phyloP scores from a whole-genome alignment of 2,329 filamentous ascomycete genomes.

The Coleophoma eucalyptorum region DNA sequence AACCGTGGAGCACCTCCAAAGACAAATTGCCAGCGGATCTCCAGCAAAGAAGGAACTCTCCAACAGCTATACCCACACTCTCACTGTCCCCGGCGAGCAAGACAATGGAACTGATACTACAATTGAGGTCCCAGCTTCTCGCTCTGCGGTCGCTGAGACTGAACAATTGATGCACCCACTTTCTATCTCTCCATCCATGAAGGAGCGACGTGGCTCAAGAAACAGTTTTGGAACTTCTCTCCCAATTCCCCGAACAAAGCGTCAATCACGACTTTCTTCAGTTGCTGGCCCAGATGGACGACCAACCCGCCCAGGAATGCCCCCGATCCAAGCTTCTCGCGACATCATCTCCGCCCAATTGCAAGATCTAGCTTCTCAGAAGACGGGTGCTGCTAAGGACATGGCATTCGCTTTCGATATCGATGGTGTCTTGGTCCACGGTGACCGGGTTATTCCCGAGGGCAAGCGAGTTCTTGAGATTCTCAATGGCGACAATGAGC shows the following conservation, averaged over 20 bases:
- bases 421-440: constrained; percentile 72
- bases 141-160: constrained; percentile 65
- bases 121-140: constrained; percentile 67
- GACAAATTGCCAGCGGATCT: constrained; percentile 17
- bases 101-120: constrained; percentile 36
- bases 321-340: constrained; percentile 54
- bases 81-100: constrained; percentile 40
- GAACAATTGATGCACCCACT: constrained; percentile 70
- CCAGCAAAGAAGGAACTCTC: constrained; percentile 6
- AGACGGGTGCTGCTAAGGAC: constrained; percentile 68
- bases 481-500: constrained; percentile 71
- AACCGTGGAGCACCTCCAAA: constrained; percentile 11
- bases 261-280: constrained; percentile 64
- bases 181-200: constrained; percentile 63
- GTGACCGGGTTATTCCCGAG: constrained; percentile 66
- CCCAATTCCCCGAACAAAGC: constrained; percentile 68
- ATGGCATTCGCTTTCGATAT: constrained; percentile 81
- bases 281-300: constrained; percentile 46
- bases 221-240: constrained; percentile 74
- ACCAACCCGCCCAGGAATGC: constrained; percentile 51
- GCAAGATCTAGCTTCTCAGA: constrained; percentile 62
- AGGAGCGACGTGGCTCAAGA: constrained; percentile 63
- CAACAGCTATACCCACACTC: constrained; percentile 8
- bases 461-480: constrained; percentile 64
- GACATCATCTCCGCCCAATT: constrained; percentile 68